Conservation (phyloP, 106 monocot genomes). For the Iris macrosiphon region DNA sequence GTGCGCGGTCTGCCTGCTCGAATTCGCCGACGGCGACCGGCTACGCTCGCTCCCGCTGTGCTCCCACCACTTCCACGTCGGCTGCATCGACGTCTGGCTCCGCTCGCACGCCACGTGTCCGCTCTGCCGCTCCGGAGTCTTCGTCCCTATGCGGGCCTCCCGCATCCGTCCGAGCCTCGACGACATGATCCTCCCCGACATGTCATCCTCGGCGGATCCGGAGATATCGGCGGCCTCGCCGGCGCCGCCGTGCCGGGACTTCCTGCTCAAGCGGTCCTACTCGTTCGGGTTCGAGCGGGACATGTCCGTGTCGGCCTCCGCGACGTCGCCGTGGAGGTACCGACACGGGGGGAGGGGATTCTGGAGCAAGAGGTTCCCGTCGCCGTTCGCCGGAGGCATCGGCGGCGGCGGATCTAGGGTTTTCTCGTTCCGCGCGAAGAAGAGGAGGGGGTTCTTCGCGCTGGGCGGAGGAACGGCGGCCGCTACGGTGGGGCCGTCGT, state of each 20-base stretch:
- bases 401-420: conserved; percentile 22
- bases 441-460: conserved; percentile 49
- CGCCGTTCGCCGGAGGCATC: conserved; percentile 50
- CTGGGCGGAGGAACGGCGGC: conserved; percentile 5
- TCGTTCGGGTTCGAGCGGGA: conserved; percentile 90
- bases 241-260: conserved; percentile 16
- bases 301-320: conserved; percentile 32
- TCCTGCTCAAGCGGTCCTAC: conserved; percentile 79
- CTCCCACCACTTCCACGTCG: conserved; percentile 84
- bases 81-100: conserved; percentile 95
- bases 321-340: conserved; percentile 67
- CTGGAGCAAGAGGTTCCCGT: conserved; percentile 95
- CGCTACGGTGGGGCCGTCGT: conserved; percentile 16
- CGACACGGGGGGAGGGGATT: conserved; percentile 39
- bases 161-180: conserved; percentile 22
- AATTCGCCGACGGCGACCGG: conserved; percentile 79
- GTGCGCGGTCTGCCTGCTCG: conserved; percentile 87
- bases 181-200: conserved; percentile 51
- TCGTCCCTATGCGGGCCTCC: conserved; percentile 57
- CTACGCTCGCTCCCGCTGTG: conserved; percentile 76
- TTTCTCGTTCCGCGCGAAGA: conserved; percentile 67
- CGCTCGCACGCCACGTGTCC: conserved; percentile 87
- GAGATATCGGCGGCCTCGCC: conserved; percentile 11
- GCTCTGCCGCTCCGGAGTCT: conserved; percentile 74
- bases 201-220: conserved; percentile 20